Conservation (phyloP, 2,329 filamentous ascomycete genomes). For the Fulvia fulva region DNA sequence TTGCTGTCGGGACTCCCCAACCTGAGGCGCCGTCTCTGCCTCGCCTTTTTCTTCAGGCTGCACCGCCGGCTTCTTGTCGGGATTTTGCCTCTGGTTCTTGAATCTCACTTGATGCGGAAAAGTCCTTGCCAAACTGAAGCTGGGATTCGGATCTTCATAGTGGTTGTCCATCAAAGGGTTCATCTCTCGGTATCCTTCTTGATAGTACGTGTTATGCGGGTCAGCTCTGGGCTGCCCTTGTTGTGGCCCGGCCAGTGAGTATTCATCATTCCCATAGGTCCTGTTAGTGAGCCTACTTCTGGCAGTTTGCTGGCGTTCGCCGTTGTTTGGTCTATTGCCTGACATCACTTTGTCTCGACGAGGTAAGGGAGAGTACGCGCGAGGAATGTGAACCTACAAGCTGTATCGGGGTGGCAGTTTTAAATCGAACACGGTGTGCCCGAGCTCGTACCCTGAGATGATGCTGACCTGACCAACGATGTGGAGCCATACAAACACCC, state of each 20-base stretch:
- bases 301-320: background rate
- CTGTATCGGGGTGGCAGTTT: background rate
- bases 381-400: slow-evolving; percentile 4
- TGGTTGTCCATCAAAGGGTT: slow-evolving; percentile 26
- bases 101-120: slow-evolving; percentile 27
- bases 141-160: slow-evolving; percentile 15
- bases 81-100: slow-evolving; percentile 10
- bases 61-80: slow-evolving; percentile 4
- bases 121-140: slow-evolving; percentile 25
- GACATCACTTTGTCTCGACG: slow-evolving; percentile 10
- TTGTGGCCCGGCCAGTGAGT: slow-evolving; percentile 15
- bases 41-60: slow-evolving; percentile 21
- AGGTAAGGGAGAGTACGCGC: slow-evolving; percentile 2
- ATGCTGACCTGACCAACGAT: background rate
- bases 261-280: slow-evolving; percentile 7
- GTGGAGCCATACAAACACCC: background rate
- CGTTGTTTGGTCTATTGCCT: background rate
- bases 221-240: slow-evolving; percentile 3
- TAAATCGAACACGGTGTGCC: slow-evolving; percentile 2
- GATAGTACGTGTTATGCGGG: slow-evolving; percentile 26
- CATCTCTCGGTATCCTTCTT: slow-evolving; percentile 24
- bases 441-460: slow-evolving; percentile 2
- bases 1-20: slow-evolving; percentile 2
- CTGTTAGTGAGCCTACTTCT: background rate
- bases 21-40: slow-evolving; percentile 25